Conservation (phyloP, 2,329 filamentous ascomycete species). For the Coniochaeta hoffmannii region DNA sequence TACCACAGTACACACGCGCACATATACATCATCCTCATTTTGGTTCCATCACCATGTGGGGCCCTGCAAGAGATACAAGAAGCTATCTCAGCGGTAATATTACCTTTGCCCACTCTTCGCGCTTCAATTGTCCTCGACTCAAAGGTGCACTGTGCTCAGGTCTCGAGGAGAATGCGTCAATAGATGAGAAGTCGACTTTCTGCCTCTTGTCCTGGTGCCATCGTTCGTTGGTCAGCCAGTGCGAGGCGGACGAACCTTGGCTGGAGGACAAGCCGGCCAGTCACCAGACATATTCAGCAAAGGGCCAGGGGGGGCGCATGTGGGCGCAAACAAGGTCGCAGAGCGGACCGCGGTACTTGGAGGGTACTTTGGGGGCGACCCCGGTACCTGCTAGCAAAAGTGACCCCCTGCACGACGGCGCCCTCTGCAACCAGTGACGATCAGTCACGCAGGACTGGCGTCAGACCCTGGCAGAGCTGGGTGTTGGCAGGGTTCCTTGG, state of each 20-base stretch:
- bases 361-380: neutral
- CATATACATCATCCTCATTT: too few relatives aligned
- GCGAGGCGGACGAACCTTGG: slow-evolving; percentile 1
- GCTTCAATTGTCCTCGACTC: too few relatives aligned
- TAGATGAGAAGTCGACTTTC: neutral
- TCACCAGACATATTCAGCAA: neutral
- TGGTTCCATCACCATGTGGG: neutral
- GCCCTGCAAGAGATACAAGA: too few relatives aligned
- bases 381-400: neutral
- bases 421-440: neutral
- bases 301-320: slow-evolving; percentile 1
- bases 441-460: neutral
- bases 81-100: too few relatives aligned
- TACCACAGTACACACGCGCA: too few relatives aligned
- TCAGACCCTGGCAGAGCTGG: neutral
- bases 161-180: neutral
- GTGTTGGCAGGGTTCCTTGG: neutral
- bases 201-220: neutral
- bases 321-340: neutral
- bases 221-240: neutral
- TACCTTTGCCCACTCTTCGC: too few relatives aligned
- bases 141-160: too few relatives aligned
- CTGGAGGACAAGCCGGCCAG: neutral
- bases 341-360: neutral
- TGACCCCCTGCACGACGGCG: neutral